These are phyloP conservation scores for Penicillium sclerotiorum DNA, from an alignment of 2,329 filamentous ascomycete genomes.

Conservation along the genomic window DNA sequence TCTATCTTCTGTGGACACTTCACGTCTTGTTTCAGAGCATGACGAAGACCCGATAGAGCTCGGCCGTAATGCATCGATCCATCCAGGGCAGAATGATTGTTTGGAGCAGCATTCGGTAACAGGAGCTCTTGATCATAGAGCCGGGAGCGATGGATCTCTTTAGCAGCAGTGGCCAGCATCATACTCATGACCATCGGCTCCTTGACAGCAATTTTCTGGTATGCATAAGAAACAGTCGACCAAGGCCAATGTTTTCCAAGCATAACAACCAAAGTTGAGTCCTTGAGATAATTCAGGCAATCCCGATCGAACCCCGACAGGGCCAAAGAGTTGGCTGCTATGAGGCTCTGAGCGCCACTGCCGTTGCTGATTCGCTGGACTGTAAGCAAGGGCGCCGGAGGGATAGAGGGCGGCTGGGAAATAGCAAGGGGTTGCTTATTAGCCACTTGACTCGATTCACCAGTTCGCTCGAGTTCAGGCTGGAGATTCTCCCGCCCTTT, in stretches of 20 bases:
- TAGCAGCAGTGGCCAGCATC: slow-evolving; percentile 29
- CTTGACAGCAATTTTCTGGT: slow-evolving; percentile 28
- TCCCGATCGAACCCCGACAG: slow-evolving; percentile 27
- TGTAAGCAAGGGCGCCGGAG: slow-evolving; percentile 10
- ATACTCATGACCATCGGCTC: slow-evolving; percentile 35
- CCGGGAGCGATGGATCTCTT: slow-evolving; percentile 24
- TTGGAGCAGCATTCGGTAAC: not conserved
- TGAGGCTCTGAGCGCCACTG: slow-evolving; percentile 8
- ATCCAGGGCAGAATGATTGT: slow-evolving; percentile 19
- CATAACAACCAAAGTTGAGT: slow-evolving; percentile 28
- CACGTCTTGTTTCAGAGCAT: slow-evolving; percentile 27
- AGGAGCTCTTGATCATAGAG: slow-evolving; percentile 19
- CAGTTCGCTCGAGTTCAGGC: not conserved
- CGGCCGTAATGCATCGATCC: slow-evolving; percentile 28
- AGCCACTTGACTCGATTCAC: not conserved
- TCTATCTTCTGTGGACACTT: slow-evolving; percentile 26
- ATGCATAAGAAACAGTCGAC: slow-evolving; percentile 30
- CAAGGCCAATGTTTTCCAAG: slow-evolving; percentile 34
- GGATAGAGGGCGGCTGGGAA: not conserved
- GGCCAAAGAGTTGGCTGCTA: slow-evolving; percentile 26
- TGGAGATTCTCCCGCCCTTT: not conserved
- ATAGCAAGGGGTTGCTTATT: not conserved
- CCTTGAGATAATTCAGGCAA: slow-evolving; percentile 26
- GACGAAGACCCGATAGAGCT: slow-evolving; percentile 27
- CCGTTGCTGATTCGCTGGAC: slow-evolving; percentile 5